phyloP scores from a whole-genome alignment of 495 filamentous ascomycete genomes.

The Aspergillus homomorphus region DNA sequence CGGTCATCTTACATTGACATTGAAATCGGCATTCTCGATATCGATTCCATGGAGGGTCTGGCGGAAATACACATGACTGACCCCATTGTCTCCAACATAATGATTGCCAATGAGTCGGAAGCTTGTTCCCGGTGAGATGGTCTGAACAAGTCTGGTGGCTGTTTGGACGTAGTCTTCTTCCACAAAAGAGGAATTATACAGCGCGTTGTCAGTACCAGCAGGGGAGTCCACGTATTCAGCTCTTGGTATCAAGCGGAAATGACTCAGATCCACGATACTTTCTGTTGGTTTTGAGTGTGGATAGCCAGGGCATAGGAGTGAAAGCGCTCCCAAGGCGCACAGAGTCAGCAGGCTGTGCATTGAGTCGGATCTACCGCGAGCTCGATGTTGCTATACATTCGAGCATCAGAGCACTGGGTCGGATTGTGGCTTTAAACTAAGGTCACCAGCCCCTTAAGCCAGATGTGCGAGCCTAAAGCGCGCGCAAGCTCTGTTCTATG shows the following conservation, averaged over 20 bases:
- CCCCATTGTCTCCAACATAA: slow-evolving; percentile 35
- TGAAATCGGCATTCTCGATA: slow-evolving; percentile 55
- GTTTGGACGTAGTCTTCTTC: slow-evolving; percentile 7
- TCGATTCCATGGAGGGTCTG: slow-evolving; percentile 51
- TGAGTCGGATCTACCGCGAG: not conserved
- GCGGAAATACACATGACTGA: slow-evolving; percentile 52
- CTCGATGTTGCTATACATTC: not conserved
- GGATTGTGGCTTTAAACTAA: not conserved
- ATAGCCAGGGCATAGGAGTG: not conserved
- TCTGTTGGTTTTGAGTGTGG: not conserved
- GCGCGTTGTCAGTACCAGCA: too few species aligned
- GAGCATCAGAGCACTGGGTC: not conserved
- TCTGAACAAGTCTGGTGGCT: slow-evolving; percentile 7
- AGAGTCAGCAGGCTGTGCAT: not conserved
- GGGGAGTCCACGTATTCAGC: not conserved
- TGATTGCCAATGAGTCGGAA: slow-evolving; percentile 14
- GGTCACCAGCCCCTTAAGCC: not conserved
- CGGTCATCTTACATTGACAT: slow-evolving; percentile 46
- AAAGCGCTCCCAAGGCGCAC: not conserved
- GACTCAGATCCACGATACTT: not conserved
- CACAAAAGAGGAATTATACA: not conserved
- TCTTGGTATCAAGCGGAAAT: not conserved
- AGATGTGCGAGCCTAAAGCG: not conserved
- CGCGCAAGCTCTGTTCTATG: not conserved
- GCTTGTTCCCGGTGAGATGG: not conserved